phyloP scores from a whole-genome alignment of 2,329 filamentous ascomycete genomes.

The Phaeoacremonium minimum region DNA sequence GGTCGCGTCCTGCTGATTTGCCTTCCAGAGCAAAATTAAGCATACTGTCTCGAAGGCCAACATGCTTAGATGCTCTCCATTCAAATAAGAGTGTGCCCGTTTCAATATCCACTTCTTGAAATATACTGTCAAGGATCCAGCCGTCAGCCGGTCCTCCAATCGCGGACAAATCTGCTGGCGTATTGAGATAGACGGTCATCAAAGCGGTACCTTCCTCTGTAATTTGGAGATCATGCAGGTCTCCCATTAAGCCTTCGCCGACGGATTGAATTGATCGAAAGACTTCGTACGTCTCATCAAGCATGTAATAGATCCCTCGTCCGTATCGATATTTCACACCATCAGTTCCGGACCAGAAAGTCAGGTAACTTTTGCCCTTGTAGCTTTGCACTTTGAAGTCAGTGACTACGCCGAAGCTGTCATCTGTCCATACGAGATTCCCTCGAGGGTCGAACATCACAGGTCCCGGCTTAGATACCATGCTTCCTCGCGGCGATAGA shows the following conservation, averaged over 20 bases:
- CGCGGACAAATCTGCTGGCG: constrained; percentile 21
- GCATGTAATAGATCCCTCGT: constrained; percentile 7
- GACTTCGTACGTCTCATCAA: not conserved
- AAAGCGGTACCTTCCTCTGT: constrained; percentile 34
- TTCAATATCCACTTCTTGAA: constrained; percentile 31
- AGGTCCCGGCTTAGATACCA: constrained; percentile 10
- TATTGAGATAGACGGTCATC: constrained; percentile 33
- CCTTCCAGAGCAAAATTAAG: not conserved
- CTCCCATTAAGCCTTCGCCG: constrained; percentile 20
- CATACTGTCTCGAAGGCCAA: constrained; percentile 7
- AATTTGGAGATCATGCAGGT: constrained; percentile 39
- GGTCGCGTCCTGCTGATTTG: not conserved
- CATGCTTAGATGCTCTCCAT: constrained; percentile 28
- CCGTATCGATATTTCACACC: constrained; percentile 7
- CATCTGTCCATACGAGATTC: constrained; percentile 17
- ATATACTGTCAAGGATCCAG: constrained; percentile 27
- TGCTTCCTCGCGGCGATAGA: constrained; percentile 10
- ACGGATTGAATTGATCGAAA: constrained; percentile 7
- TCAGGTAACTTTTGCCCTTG: constrained; percentile 24
- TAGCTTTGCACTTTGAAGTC: constrained; percentile 20
- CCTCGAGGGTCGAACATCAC: constrained; percentile 18
- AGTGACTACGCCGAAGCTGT: constrained; percentile 11
- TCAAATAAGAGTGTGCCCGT: constrained; percentile 30
- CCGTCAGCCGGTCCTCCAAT: constrained; percentile 24
- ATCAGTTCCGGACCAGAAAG: constrained; percentile 24